phyloP scores from a whole-genome alignment of 345 rosid genomes.

The Schrenkiella parvula region DNA sequence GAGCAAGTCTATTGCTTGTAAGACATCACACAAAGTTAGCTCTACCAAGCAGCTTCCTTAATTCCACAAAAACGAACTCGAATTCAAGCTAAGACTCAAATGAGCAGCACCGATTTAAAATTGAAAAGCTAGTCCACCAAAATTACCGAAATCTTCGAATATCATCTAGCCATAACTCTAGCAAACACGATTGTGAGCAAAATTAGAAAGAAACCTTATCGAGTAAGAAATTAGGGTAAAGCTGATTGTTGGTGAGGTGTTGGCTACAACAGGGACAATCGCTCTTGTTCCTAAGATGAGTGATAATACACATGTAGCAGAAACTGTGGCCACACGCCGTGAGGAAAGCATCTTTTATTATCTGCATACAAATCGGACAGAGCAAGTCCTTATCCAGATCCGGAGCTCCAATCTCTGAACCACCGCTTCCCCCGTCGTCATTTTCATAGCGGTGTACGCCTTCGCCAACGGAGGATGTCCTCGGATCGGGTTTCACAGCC shows the following conservation, averaged over 20 bases:
- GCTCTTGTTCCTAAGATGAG: conserved; percentile 86
- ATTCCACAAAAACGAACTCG: background rate
- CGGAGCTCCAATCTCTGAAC: conserved; percentile 18
- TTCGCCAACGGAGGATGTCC: conserved; percentile 22
- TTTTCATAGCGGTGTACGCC: conserved; percentile 20
- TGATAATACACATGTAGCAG: conserved; percentile 93
- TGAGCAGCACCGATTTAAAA: background rate
- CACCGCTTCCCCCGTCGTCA: conserved; percentile 23
- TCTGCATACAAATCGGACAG: conserved; percentile 98
- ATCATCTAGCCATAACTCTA: background rate
- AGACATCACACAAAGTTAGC: background rate
- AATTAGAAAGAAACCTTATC: conserved; percentile 56
- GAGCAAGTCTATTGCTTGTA: background rate
- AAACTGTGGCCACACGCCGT: conserved; percentile 96
- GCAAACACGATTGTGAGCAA: background rate
- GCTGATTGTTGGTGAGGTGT: conserved; percentile 68
- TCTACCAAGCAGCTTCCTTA: background rate
- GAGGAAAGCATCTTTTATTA: conserved; percentile 92
- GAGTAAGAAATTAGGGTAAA: conserved; percentile 84
- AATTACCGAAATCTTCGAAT: background rate
- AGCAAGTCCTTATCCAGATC: conserved; percentile 74
- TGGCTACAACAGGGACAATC: conserved; percentile 96
- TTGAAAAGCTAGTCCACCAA: background rate
- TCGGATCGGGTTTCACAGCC: conserved; percentile 49
- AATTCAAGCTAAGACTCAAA: background rate